A percentile compares a stretch with the other conserved stretches of the same genome.
Conservation (phyloP, 176 grass and related monocot species). For the sorghum (Sorghum bicolor) region Sorghum_bicolor_NCBIv3 NC_012878.2:3999001-3999500, state of each 20-base stretch:
- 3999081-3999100: background rate
- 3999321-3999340: constrained; percentile 10
- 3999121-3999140: constrained; percentile 75
- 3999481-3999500: constrained; percentile 90
- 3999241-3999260: background rate
- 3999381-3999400: constrained; percentile 78
- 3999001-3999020: background rate
- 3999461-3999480: constrained; percentile 77
- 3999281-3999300: background rate
- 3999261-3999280: constrained; percentile 13
- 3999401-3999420: constrained; percentile 90
- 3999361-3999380: constrained; percentile 14
- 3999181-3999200: constrained; percentile 74
- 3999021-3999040: constrained; percentile 18
- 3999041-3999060: constrained; percentile 10
- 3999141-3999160: constrained; percentile 65
- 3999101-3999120: constrained; percentile 85
- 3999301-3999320: constrained; percentile 4
- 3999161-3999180: constrained; percentile 81
- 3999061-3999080: constrained; percentile 15
- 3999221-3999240: constrained; percentile 5
- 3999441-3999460: constrained; percentile 64
- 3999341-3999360: constrained; percentile 12
- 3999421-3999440: constrained; percentile 89
- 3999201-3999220: constrained; percentile 25